Percentiles rank a stretch among this genome's conserved stretches.
Conservation (phyloP, 345 rosid genomes). For the Gossypium arboreum region DNA sequence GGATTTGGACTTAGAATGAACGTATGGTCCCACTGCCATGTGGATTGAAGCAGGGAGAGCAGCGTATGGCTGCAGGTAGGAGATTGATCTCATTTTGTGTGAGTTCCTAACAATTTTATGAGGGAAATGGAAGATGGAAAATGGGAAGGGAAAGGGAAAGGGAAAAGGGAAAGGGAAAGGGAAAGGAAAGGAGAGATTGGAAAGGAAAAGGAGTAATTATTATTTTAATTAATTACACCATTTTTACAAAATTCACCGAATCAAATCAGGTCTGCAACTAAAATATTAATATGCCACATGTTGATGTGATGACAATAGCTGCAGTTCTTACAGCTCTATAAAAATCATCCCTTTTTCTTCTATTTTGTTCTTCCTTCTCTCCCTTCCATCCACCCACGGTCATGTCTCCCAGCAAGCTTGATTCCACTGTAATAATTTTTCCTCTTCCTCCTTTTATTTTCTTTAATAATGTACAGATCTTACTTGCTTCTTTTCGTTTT, state of each 20-base stretch:
- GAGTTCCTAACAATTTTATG: neutral
- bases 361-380: neutral
- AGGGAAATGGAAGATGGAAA: neutral
- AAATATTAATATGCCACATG: neutral
- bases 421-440: constrained; percentile 13
- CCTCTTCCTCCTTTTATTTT: neutral
- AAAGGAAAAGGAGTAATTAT: neutral
- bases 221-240: neutral
- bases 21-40: neutral
- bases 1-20: neutral
- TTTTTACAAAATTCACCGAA: neutral
- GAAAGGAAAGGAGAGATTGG: neutral
- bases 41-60: neutral
- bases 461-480: neutral
- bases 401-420: constrained; percentile 21
- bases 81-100: neutral
- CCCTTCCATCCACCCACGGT: neutral
- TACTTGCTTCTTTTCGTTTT: neutral
- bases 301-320: neutral
- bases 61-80: neutral
- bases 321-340: neutral
- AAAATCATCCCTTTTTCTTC: neutral
- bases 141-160: neutral
- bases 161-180: neutral
- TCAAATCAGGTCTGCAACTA: neutral